Conservation (phyloP, 2,329 filamentous ascomycete genomes). For the Tolypocladium ophioglossoides region DNA sequence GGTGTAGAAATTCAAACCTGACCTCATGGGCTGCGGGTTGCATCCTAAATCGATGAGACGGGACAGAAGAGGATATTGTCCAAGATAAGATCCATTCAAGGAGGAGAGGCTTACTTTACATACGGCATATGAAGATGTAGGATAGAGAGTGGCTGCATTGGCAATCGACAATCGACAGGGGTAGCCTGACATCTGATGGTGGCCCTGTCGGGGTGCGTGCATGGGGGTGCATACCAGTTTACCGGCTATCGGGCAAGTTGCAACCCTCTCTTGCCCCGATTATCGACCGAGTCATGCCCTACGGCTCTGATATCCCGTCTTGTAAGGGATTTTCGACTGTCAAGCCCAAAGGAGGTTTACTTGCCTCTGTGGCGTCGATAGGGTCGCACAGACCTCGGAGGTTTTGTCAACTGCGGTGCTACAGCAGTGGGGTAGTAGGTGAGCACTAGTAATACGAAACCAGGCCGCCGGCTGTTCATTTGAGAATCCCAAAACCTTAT, state of each 20-base stretch:
- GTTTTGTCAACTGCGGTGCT: neutral
- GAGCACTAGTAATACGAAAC: neutral
- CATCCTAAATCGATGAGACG: neutral
- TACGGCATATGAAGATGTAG: neutral
- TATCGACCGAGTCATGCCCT: neutral
- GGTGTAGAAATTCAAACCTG: neutral
- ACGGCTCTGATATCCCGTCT: neutral
- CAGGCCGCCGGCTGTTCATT: neutral
- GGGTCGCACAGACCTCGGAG: neutral
- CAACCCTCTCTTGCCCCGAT: neutral
- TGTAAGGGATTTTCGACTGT: neutral
- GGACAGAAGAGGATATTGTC: neutral
- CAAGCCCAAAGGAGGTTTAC: neutral
- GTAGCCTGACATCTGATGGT: neutral
- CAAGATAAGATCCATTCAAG: neutral
- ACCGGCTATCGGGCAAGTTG: neutral
- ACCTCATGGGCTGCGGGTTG: neutral
- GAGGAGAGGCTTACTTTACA: neutral
- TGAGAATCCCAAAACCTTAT: neutral
- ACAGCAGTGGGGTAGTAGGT: neutral
- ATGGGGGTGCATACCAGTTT: neutral
- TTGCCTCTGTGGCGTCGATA: neutral
- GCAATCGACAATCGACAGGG: neutral
- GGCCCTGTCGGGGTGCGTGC: neutral
- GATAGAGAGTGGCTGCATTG: neutral